Base-by-base conservation (phyloP, 2,329 filamentous ascomycete genomes). In the Penicillium fuscoglaucum region DNA sequence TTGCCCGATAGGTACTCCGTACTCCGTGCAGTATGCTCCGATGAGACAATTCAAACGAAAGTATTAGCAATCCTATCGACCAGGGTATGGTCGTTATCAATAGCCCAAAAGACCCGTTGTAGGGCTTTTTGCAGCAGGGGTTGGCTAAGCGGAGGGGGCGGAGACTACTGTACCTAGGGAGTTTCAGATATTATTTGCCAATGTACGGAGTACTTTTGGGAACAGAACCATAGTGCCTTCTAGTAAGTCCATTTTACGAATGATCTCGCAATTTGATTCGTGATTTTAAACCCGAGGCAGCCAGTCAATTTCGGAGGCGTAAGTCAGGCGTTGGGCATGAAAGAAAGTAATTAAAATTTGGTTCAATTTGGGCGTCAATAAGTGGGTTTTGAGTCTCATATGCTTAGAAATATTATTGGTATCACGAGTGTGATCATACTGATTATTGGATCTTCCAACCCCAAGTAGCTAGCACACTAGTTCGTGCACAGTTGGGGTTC, bases 301-400 rank as follows among this genome's bases (percentile, higher is more conserved):
- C 50, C 55, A 58, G 50, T 54, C 50, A 58, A 58, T 37, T 50
- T 28, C 2, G 54, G 59, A 61, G 63, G 63, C 47, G 59, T 50
- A 45, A 58, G 26, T 51, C 53, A 55, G 62, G 61, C 60, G 55
- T 67, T 66, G 63, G 65, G 65, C 65, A 67, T 63, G 64, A 66
- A 67, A 64, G 58, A 52, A 54, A 48, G 41, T 40, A 49, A 57
- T 55, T 48, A 48, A 44, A 31, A 56, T 57, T 57, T 59, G 53
- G 49, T 52, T 49, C 21, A 53, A 55, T 59, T 65, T 62, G 57
- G 65, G 63, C 60, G 51, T 52, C 53, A 48, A 60, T 26, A 47
- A 40, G 55, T 56, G 58, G 53, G 52, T 57, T 53, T 46, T 26
- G 55, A 50, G 45, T 44, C 55, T 53, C 54, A 51, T 33, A 4